Percentiles rank a stretch among this genome's conserved stretches.
Conservation (phyloP, 2,329 filamentous ascomycete genomes). For the Tolypocladium amazonense region DNA sequence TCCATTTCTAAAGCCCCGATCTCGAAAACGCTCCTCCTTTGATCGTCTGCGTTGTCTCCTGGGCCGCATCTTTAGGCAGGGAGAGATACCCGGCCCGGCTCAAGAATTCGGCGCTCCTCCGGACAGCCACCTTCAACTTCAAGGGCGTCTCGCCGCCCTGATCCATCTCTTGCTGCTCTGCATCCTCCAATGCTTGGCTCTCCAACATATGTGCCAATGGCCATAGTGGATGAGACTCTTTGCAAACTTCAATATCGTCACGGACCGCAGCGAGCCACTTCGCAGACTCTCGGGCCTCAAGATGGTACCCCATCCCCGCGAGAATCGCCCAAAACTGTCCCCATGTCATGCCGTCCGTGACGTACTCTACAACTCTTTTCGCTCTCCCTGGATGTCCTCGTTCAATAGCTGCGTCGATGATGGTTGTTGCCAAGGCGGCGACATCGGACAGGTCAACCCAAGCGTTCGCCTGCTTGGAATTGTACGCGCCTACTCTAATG, state of each 20-base stretch:
- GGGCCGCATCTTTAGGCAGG: neutral
- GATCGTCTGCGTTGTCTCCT: neutral
- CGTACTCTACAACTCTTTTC: neutral
- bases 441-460: conserved; percentile 6
- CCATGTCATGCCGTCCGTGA: conserved; percentile 2
- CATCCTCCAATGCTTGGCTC: neutral
- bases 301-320: neutral
- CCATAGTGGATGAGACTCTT: conserved; percentile 4
- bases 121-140: conserved; percentile 1
- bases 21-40: neutral
- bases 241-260: neutral
- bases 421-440: conserved; percentile 2
- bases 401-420: conserved; percentile 1
- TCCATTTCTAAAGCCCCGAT: neutral
- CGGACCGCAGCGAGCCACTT: neutral
- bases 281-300: neutral
- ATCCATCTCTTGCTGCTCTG: neutral
- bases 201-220: conserved; percentile 2
- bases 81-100: neutral
- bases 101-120: conserved; percentile 1
- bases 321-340: conserved; percentile 2
- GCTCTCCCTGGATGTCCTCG: neutral
- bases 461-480: neutral
- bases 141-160: neutral
- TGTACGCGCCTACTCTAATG: conserved; percentile 7